A percentile compares a stretch with the other conserved stretches of the same genome.
Conservation (phyloP, 805 yeast genomes). For the Sugiyamaella qingdaonensis region DNA sequence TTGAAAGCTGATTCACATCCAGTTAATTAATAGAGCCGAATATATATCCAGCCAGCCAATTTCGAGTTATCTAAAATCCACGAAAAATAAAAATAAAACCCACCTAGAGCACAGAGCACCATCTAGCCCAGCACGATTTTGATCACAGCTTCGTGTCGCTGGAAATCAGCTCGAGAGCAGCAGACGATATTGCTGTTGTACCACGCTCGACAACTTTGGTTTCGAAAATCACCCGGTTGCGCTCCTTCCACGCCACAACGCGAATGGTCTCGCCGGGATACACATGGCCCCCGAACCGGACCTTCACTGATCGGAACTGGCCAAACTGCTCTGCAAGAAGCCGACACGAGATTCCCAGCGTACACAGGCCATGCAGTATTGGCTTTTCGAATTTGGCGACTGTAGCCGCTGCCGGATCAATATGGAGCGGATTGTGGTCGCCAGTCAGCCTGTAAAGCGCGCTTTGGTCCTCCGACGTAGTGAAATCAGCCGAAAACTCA, state of each 20-base stretch:
- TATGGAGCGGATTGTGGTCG: constrained; percentile 91
- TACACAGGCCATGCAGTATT: constrained; percentile 87
- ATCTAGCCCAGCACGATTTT: background rate
- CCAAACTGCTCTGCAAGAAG: constrained; percentile 80
- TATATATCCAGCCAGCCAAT: too few relatives aligned
- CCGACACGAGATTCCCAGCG: constrained; percentile 78
- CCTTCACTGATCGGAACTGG: constrained; percentile 75
- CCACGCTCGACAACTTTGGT: constrained; percentile 75
- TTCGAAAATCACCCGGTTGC: constrained; percentile 70
- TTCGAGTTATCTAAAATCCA: too few relatives aligned
- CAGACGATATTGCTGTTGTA: constrained; percentile 75
- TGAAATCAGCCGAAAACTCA: constrained; percentile 56
- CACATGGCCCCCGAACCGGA: constrained; percentile 84
- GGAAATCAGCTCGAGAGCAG: constrained; percentile 62
- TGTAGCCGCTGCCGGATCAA: constrained; percentile 86
- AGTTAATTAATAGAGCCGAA: too few relatives aligned
- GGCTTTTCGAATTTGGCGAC: constrained; percentile 83
- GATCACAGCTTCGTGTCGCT: background rate
- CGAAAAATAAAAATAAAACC: too few relatives aligned
- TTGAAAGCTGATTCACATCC: too few relatives aligned
- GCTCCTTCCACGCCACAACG: constrained; percentile 80
- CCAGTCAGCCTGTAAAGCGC: constrained; percentile 88
- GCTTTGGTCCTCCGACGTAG: constrained; percentile 70
- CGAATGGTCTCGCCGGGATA: constrained; percentile 92
- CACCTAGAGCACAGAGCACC: too few relatives aligned